Evolutionary conservation across 2,329 filamentous ascomycete genomes (phyloP), one percentile per base, ranked within the genome.

Genomic region (Byssochlamys sp.): DNA sequence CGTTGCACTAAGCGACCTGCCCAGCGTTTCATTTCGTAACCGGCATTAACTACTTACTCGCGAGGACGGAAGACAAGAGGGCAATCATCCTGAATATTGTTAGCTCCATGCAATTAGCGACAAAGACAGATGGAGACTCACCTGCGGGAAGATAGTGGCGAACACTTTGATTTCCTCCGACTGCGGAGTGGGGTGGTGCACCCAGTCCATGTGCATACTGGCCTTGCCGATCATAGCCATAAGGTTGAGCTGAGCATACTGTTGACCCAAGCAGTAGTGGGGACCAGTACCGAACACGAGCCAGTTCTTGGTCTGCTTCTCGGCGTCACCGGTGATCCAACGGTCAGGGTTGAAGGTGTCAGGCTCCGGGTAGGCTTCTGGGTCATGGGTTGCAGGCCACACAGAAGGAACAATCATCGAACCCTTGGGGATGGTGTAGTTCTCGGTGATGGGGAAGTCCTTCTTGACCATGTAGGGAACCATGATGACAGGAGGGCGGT

Each of bases 131-230:
- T 59, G 49, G 28, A 54, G 5, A 45, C 86, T 74, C 77, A 95
- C 91, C 88, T 88, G 88, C 57, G 94, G 94, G 82, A 99, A 99
- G 66, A 99, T 95, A 28, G 91, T 96, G 48, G 94, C 94, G 77
- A 97, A 99, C 64, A 97, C 92, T 79, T 95, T 92, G 75, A 99
- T 97, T 75, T 95, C 87, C 77, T 99, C 94, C 0, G 90, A 95
- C 59, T 80, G 69, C 0, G 88, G 84, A 10, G 94, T 97, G 19
- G 90, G 77, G 71, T 90, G 85, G 74, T 99, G 94, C 72, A 86
- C 83, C 92, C 92, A 97, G 74, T 97, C 85, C 64, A 97, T 80
- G 70, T 86, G 80, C 73, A 96, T 81, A 63, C 89, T 88, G 7
- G 91, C 91, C 81, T 94, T 96, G 70, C 91, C 91, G 68, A 96